These are phyloP conservation scores for Sapria himalayana DNA, from an alignment of 345 rosid species.

Conservation along the genomic window DNA sequence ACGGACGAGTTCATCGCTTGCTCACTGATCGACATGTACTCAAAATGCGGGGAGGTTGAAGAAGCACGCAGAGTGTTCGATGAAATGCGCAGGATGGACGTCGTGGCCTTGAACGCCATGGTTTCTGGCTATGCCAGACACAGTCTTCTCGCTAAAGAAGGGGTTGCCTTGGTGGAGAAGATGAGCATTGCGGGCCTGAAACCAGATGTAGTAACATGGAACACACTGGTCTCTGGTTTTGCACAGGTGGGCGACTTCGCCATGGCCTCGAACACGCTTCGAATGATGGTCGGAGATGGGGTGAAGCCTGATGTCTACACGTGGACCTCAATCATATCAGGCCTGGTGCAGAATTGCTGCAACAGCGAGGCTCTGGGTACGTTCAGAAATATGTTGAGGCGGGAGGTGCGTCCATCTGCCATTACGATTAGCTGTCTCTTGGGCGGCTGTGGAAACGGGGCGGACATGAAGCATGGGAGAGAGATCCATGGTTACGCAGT, in stretches of 20 bases:
- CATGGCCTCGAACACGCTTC: slow-evolving; percentile 23
- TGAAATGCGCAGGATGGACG: slow-evolving; percentile 26
- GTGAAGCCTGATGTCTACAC: slow-evolving; percentile 52
- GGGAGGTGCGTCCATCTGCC: slow-evolving; percentile 28
- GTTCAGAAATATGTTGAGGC: slow-evolving; percentile 37
- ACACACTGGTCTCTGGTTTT: slow-evolving; percentile 41
- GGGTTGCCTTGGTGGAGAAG: slow-evolving; percentile 27
- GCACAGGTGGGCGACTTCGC: slow-evolving; percentile 30
- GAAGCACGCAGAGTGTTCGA: slow-evolving; percentile 34
- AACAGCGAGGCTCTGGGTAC: slow-evolving; percentile 29
- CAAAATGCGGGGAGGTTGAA: slow-evolving; percentile 29
- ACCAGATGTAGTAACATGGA: slow-evolving; percentile 60
- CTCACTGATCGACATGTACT: slow-evolving; percentile 63
- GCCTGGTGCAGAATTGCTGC: slow-evolving; percentile 45
- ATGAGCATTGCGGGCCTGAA: slow-evolving; percentile 16
- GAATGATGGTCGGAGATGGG: slow-evolving; percentile 27
- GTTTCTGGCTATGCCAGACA: slow-evolving; percentile 44
- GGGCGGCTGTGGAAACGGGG: slow-evolving; percentile 41
- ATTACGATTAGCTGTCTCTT: slow-evolving; percentile 52
- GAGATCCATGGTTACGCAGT: slow-evolving; percentile 54
- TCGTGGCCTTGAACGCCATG: slow-evolving; percentile 51
- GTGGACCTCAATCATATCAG: slow-evolving; percentile 69
- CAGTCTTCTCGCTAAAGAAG: slow-evolving; percentile 25
- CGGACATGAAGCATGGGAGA: slow-evolving; percentile 31
- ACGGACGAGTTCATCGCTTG: slow-evolving; percentile 36